phyloP scores from a whole-genome alignment of 2,329 filamentous ascomycete species.

The Endoconidiophora laricicola region DNA sequence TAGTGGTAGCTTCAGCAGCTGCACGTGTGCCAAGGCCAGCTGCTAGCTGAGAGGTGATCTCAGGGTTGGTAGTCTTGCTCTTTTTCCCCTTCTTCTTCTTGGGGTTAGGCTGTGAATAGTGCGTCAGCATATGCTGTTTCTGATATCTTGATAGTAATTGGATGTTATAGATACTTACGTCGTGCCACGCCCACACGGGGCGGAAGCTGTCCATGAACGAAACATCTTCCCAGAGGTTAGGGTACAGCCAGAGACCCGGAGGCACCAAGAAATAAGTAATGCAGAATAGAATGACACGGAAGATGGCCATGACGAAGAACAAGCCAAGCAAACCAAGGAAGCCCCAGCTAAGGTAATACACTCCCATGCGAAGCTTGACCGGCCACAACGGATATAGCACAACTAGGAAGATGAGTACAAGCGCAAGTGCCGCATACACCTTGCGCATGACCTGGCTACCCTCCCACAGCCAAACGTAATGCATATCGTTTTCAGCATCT shows the following conservation, averaged over 20 bases:
- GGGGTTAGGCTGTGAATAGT: conserved; percentile 24
- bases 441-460: conserved; percentile 88
- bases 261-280: conserved; percentile 71
- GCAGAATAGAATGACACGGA: conserved; percentile 87
- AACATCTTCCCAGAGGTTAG: conserved; percentile 95
- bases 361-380: conserved; percentile 72
- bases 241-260: conserved; percentile 94
- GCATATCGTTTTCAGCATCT: conserved; percentile 69
- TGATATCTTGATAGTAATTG: background rate
- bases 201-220: conserved; percentile 96
- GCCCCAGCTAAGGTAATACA: conserved; percentile 94
- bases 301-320: conserved; percentile 96
- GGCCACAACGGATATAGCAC: conserved; percentile 97
- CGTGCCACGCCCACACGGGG: conserved; percentile 95
- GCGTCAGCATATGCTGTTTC: conserved; percentile 14
- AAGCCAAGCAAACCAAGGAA: conserved; percentile 77
- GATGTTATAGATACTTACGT: conserved; percentile 38
- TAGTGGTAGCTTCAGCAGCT: conserved; percentile 38
- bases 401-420: conserved; percentile 69
- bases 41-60: conserved; percentile 29
- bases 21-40: conserved; percentile 35
- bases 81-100: conserved; percentile 45
- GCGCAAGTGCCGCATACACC: conserved; percentile 70
- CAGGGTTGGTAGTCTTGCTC: conserved; percentile 17
- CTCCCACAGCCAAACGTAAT: conserved; percentile 96